A percentile compares a stretch with the other conserved stretches of the same genome.
These are phyloP conservation scores for Xylariaceae sp. DNA, from an alignment of 2,329 filamentous ascomycete species.

Conservation along the genomic window DNA sequence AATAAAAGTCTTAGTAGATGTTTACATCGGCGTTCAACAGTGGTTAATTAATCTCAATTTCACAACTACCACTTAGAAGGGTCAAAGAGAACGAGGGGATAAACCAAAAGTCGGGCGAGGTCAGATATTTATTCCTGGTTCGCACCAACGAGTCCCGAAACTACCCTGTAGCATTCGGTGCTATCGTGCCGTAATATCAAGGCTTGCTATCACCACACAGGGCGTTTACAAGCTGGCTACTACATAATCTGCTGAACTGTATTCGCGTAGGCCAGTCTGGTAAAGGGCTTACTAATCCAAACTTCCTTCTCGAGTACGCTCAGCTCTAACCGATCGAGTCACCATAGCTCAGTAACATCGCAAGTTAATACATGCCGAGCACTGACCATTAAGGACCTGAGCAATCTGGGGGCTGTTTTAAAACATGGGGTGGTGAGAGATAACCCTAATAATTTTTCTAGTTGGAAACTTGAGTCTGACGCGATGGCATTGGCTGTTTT, in stretches of 20 bases:
- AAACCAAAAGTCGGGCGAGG: neutral
- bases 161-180: constrained; percentile 7
- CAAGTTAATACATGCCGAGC: too few relatives aligned
- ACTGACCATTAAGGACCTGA: constrained; percentile 2
- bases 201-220: constrained; percentile 17
- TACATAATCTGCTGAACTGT: neutral
- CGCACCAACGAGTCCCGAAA: constrained; percentile 11
- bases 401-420: constrained; percentile 17
- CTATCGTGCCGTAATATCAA: constrained; percentile 13
- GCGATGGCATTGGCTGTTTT: neutral
- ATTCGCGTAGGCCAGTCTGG: neutral
- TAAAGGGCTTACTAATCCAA: neutral
- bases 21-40: neutral
- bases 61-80: neutral
- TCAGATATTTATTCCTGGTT: constrained; percentile 17
- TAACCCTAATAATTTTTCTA: constrained; percentile 6
- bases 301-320: constrained; percentile 7
- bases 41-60: neutral
- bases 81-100: neutral
- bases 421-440: constrained; percentile 19
- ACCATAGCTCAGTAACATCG: constrained; percentile 9
- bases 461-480: constrained; percentile 7
- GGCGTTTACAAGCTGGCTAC: neutral
- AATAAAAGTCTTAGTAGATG: neutral
- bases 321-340: constrained; percentile 9